Evolutionary conservation across 768 basidiomycete species (phyloP).

Genomic region (Tricholoma bakamatsutake): DNA sequence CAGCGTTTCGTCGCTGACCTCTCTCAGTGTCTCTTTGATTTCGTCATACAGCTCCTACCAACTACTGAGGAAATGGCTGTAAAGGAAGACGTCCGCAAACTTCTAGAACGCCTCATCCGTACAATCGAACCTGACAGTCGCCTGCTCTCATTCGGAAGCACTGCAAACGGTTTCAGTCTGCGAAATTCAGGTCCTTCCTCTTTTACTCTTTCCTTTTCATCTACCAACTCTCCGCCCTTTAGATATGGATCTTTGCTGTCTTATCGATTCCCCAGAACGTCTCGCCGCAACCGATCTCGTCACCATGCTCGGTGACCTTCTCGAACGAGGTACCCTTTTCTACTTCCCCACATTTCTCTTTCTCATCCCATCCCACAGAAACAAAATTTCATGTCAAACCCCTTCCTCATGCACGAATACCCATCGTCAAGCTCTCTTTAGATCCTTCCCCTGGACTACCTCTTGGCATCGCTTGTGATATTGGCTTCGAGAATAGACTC

Average conservation of each 20-base stretch:
- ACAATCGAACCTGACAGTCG: conserved; percentile 91
- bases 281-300: conserved; percentile 86
- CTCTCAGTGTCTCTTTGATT: conserved; percentile 88
- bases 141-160: conserved; percentile 91
- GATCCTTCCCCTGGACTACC: conserved; percentile 79
- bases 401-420: conserved; percentile 93
- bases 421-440: conserved; percentile 94
- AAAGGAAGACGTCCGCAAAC: conserved; percentile 93
- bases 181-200: conserved; percentile 78
- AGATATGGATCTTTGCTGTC: conserved; percentile 99
- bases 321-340: conserved; percentile 75
- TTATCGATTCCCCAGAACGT: conserved; percentile 83
- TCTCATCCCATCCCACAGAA: conserved; percentile 39
- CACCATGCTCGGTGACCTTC: conserved; percentile 86
- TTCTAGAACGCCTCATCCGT: conserved; percentile 91
- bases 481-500: conserved; percentile 96
- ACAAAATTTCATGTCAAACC: conserved; percentile 96
- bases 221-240: neutral
- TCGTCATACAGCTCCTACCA: conserved; percentile 88
- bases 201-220: neutral
- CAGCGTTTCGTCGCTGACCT: conserved; percentile 75
- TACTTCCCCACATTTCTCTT: neutral
- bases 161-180: conserved; percentile 95
- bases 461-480: conserved; percentile 93
- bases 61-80: conserved; percentile 86